Percentiles rank a stretch among this genome's conserved stretches.
These are phyloP conservation scores for Erodium chrysanthum DNA, from an alignment of 441 rosid species.

Conservation along the genomic window DNA sequence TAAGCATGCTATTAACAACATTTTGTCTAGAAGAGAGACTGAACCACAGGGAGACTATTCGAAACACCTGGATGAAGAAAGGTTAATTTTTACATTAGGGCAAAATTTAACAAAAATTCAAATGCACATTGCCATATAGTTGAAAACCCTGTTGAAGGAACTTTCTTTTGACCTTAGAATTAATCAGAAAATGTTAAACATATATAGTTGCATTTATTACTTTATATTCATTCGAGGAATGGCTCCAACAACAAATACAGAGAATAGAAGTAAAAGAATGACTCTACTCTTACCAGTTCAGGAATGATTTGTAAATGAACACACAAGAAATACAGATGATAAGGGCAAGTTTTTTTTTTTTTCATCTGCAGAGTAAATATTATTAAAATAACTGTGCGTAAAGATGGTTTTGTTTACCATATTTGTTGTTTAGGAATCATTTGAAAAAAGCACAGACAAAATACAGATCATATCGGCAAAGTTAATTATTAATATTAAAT, in stretches of 20 bases:
- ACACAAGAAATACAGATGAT: no score
- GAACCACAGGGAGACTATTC: constrained; percentile 85
- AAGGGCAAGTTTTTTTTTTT: no score
- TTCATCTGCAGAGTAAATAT: no score
- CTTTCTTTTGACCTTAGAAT: not conserved
- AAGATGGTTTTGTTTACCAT: no score
- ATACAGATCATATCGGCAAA: no score
- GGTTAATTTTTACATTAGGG: constrained; percentile 12
- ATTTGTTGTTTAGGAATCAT: no score
- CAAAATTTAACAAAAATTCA: not conserved
- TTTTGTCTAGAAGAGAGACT: constrained; percentile 56
- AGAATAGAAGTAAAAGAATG: no score
- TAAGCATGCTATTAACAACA: constrained; percentile 62
- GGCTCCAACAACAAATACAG: not conserved
- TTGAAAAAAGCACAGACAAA: no score
- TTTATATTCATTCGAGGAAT: not conserved
- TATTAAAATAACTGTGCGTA: no score
- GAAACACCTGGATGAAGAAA: constrained; percentile 57
- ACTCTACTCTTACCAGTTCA: not conserved
- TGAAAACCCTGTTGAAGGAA: constrained; percentile 4
- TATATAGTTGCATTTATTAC: not conserved
- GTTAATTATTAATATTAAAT: no score
- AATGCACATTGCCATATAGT: not conserved
- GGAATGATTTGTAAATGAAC: not conserved
- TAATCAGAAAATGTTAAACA: not conserved